These are phyloP conservation scores for Pleurotus tuoliensis DNA, from an alignment of 768 basidiomycete genomes.

Conservation along the genomic window DNA sequence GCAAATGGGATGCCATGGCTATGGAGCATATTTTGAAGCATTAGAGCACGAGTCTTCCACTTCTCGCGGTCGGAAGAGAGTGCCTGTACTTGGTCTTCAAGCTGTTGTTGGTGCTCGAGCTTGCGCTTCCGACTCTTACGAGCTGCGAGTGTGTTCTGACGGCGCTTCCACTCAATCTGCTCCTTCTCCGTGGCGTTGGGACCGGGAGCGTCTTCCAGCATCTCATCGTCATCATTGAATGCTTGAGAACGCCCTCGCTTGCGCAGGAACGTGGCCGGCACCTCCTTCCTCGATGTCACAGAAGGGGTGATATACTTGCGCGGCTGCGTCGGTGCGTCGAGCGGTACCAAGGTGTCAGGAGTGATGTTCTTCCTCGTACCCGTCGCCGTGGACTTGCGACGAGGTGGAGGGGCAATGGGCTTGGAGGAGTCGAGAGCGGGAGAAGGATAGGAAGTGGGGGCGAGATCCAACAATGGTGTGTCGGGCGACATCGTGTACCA, in stretches of 20 bases:
- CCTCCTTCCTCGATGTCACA: conserved; percentile 71
- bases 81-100: conserved; percentile 54
- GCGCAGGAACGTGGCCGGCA: conserved; percentile 68
- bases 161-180: conserved; percentile 74
- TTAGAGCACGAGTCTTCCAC: conserved; percentile 56
- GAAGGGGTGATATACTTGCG: conserved; percentile 75
- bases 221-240: conserved; percentile 47
- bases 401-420: conserved; percentile 14
- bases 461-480: conserved; percentile 9
- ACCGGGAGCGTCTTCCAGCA: conserved; percentile 34
- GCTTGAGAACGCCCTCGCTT: conserved; percentile 48
- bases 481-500: conserved; percentile 10
- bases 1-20: conserved; percentile 58
- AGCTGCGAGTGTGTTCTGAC: conserved; percentile 84
- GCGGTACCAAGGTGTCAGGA: conserved; percentile 59
- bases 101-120: conserved; percentile 58
- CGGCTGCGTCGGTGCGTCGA: conserved; percentile 77
- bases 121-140: conserved; percentile 76
- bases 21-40: conserved; percentile 47
- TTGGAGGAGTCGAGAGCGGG: conserved; percentile 4
- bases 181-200: conserved; percentile 50
- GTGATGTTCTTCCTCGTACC: conserved; percentile 73
- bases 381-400: conserved; percentile 41
- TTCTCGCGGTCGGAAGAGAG: conserved; percentile 56
- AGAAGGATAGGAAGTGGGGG: conserved; percentile 7